Evolutionary conservation across 345 rosid genomes (phyloP).

Genomic region (Diplotaxis tenuifolia): DNA sequence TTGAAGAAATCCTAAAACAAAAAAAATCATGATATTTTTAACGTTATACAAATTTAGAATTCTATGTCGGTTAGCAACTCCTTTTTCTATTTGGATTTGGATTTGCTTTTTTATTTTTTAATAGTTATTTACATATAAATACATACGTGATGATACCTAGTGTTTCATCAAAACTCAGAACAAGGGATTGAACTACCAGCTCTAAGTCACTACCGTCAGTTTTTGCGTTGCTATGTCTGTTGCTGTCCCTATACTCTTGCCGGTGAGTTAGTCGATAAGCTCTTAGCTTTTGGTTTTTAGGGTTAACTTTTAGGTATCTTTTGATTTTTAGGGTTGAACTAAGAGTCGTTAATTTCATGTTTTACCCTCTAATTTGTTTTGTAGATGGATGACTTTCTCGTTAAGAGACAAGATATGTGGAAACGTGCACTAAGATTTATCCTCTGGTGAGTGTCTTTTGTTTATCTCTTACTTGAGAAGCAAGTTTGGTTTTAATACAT

Average conservation of each 20-base stretch:
- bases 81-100: background rate
- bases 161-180: background rate
- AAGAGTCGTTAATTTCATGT: background rate
- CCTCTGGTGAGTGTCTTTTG: background rate
- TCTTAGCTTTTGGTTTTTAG: background rate
- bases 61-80: background rate
- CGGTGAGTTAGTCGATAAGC: background rate
- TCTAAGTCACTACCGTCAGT: background rate
- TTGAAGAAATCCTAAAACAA: background rate
- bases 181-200: background rate
- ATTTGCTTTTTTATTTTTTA: background rate
- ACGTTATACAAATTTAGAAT: too few relatives aligned
- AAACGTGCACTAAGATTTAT: background rate
- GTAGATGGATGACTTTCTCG: background rate
- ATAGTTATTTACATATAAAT: background rate
- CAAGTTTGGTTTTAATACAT: background rate
- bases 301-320: background rate
- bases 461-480: background rate
- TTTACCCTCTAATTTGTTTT: background rate
- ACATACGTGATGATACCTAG: background rate
- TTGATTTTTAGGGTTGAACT: background rate
- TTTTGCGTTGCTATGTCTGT: background rate
- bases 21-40: background rate
- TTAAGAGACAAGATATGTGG: background rate
- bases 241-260: background rate